phyloP scores from a whole-genome alignment of 2,329 filamentous ascomycete genomes.

The Acarospora socialis region DNA sequence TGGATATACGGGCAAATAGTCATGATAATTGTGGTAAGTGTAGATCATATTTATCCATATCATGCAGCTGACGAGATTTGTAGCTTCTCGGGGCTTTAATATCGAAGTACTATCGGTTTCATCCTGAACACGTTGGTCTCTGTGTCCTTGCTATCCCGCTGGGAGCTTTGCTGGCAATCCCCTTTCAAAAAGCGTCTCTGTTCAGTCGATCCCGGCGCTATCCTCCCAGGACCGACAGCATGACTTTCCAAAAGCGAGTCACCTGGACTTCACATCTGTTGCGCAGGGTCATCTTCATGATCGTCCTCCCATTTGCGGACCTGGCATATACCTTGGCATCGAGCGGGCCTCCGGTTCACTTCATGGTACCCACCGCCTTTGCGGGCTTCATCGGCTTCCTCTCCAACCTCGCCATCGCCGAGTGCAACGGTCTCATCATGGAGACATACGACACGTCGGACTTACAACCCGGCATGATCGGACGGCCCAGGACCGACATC shows the following conservation, averaged over 20 bases:
- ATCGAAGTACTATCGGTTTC: conserved; percentile 52
- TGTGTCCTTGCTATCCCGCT: conserved; percentile 52
- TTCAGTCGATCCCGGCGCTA: conserved; percentile 51
- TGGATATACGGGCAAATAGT: conserved; percentile 71
- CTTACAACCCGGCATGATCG: conserved; percentile 56
- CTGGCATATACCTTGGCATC: conserved; percentile 55
- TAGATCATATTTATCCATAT: background rate
- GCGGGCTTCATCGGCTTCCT: conserved; percentile 54
- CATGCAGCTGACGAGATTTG: conserved; percentile 9
- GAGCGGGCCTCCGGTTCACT: conserved; percentile 44
- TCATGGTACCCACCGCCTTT: conserved; percentile 51
- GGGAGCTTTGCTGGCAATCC: conserved; percentile 54
- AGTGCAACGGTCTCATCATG: conserved; percentile 67
- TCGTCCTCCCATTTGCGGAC: conserved; percentile 51
- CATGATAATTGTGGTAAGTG: conserved; percentile 51
- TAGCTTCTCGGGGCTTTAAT: conserved; percentile 54
- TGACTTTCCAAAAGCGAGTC: conserved; percentile 49
- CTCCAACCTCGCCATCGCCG: conserved; percentile 57
- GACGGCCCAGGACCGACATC: conserved; percentile 32
- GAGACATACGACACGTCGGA: conserved; percentile 72
- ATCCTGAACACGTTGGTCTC: conserved; percentile 50
- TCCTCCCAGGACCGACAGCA: conserved; percentile 48
- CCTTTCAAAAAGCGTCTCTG: conserved; percentile 56
- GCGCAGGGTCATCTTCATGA: conserved; percentile 52
- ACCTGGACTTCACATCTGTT: conserved; percentile 60